Base-by-base conservation (phyloP, 2,329 filamentous ascomycete species). In the Colletotrichum spaethianum region DNA sequence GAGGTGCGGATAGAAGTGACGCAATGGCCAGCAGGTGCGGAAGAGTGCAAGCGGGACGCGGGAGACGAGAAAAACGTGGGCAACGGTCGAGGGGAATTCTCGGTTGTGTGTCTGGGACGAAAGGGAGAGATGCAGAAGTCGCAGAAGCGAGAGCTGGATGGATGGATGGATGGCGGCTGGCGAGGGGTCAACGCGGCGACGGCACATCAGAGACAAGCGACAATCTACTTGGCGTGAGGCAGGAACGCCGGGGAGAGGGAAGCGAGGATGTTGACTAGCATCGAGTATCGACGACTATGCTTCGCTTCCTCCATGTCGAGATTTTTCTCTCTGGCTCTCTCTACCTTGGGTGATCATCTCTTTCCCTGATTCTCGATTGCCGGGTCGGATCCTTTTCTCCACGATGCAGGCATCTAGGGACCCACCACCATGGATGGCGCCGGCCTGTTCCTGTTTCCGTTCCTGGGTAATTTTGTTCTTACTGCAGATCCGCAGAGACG, bases 61-160 rank as follows among this genome's bases (percentile, higher is more conserved):
- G 31, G 16, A 50, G n/a, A 28, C n/a, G 42, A 28, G 38, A 46
- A 48, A 50, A 70, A 70, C 63, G 67, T 70, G 63, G 67, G 44
- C 36, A 67, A 70, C 63, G 63, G 48, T 8, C 63, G 40, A 64
- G 53, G 23, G 55, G 62, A 52, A 60, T 66, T 40, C 23, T n/a
- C 28, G 36, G 62, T 26, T 48, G 48, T 38, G n/a, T 50, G 36
- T 65, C 55, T 67, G 55, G 55, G 63, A 56, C 63, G 63, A 42
- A 44, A 56, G 46, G 38, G 40, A 61, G 40, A 7, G 11, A 38
- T 28, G 4, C 42, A n/a, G 26, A 5, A 50, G 44, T 12, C n/a
- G 20, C 8, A 50, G n/a, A 16, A 5, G 31, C 31, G 11, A 42
- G 57, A 61, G 31, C 18, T 55, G 64, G n/a, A 42, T 38, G 65